Percentiles rank a stretch among this genome's conserved stretches.
Evolutionary conservation across 768 basidiomycete species (phyloP).

Genomic region (Hygrophoropsis aurantiaca): DNA sequence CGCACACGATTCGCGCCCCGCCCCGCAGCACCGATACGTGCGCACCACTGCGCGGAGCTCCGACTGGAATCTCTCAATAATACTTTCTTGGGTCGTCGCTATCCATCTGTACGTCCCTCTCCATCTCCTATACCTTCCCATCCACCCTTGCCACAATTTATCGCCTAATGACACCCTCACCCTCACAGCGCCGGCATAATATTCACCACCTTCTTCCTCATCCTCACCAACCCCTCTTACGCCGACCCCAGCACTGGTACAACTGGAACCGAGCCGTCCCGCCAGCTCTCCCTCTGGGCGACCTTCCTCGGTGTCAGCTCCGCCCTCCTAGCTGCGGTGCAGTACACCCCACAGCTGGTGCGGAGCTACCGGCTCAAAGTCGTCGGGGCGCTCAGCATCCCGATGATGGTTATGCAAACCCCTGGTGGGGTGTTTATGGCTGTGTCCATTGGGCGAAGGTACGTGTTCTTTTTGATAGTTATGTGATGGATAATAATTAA

Average conservation of each 20-base stretch:
- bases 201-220: constrained; percentile 62
- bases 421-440: constrained; percentile 91
- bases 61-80: constrained; percentile 78
- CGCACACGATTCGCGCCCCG: constrained; percentile 40
- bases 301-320: constrained; percentile 85
- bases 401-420: constrained; percentile 94
- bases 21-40: constrained; percentile 35
- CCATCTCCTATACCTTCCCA: constrained; percentile 1
- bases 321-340: constrained; percentile 73
- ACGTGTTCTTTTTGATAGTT: constrained; percentile 20
- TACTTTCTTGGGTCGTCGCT: constrained; percentile 67
- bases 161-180: neutral
- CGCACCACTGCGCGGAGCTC: constrained; percentile 54
- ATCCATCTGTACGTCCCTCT: constrained; percentile 67
- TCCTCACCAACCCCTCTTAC: constrained; percentile 42
- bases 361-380: constrained; percentile 77
- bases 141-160: constrained; percentile 1
- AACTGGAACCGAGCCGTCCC: constrained; percentile 33
- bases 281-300: constrained; percentile 62
- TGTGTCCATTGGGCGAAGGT: constrained; percentile 72
- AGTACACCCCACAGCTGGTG: constrained; percentile 86
- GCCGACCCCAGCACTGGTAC: no score
- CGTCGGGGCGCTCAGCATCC: constrained; percentile 91
- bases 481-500: no score
- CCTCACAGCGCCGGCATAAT: constrained; percentile 49